Conservation (phyloP, 257 asterid genomes). For the Solanum gandarillasii region DNA sequence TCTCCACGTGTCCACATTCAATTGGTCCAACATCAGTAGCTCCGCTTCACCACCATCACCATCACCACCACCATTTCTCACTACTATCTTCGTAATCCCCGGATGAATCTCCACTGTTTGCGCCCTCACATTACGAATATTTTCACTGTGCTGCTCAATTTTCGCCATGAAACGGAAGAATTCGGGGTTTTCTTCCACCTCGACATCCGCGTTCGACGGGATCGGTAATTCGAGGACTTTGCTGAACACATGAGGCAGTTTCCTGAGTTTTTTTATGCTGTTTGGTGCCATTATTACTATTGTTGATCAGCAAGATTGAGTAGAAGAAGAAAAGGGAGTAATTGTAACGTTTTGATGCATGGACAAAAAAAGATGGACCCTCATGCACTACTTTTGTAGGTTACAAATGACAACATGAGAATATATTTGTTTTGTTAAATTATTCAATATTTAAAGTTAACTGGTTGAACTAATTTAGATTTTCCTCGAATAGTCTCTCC, state of each 20-base stretch:
- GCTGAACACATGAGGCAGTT: conserved; percentile 58
- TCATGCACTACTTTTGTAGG: background rate
- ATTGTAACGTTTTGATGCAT: background rate
- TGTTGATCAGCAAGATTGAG: background rate
- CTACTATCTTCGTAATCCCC: conserved; percentile 49
- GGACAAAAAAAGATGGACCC: background rate
- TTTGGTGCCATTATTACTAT: conserved; percentile 8
- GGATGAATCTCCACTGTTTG: conserved; percentile 63
- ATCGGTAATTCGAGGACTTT: conserved; percentile 58
- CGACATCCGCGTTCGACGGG: conserved; percentile 44
- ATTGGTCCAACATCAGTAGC: conserved; percentile 24
- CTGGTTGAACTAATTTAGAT: background rate
- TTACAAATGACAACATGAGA: background rate
- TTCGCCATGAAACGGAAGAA: conserved; percentile 32
- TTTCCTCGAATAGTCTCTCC: too few species aligned
- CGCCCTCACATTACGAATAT: conserved; percentile 13
- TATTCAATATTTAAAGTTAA: background rate
- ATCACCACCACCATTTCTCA: conserved; percentile 15
- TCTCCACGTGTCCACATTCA: conserved; percentile 56
- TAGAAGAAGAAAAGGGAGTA: background rate
- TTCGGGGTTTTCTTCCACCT: conserved; percentile 35
- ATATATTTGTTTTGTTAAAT: background rate
- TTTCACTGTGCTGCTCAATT: background rate
- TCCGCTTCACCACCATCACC: background rate
- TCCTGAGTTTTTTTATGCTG: conserved; percentile 34